These are phyloP conservation scores for Colletotrichum cereale DNA, from an alignment of 2,329 filamentous ascomycete species.

Conservation along the genomic window DNA sequence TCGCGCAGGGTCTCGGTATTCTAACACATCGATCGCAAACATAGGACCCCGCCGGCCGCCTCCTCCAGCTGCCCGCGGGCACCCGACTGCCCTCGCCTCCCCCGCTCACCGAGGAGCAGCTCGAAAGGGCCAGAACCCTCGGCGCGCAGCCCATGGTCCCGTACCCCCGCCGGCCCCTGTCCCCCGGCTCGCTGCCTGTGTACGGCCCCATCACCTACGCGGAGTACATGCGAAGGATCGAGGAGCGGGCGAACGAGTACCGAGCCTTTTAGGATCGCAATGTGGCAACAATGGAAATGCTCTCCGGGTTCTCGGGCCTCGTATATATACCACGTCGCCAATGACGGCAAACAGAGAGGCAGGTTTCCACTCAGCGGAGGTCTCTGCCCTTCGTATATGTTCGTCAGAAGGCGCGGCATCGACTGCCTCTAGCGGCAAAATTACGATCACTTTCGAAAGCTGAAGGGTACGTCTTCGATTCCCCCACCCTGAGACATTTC, in stretches of 20 bases:
- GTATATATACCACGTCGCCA: neutral
- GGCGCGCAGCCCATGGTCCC: neutral
- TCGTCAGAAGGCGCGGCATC: too few relatives aligned
- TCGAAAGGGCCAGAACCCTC: constrained; percentile 12
- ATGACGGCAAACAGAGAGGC: too few relatives aligned
- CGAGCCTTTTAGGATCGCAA: neutral
- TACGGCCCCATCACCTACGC: constrained; percentile 25
- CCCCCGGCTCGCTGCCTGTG: constrained; percentile 9
- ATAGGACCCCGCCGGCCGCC: constrained; percentile 35
- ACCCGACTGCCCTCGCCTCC: constrained; percentile 20
- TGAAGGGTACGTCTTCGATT: neutral
- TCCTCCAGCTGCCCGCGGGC: constrained; percentile 24
- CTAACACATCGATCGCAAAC: neutral
- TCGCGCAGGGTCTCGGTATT: neutral
- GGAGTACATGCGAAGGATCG: constrained; percentile 16
- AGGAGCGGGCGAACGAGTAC: constrained; percentile 6
- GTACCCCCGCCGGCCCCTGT: constrained; percentile 28
- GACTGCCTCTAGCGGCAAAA: neutral
- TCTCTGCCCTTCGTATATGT: neutral
- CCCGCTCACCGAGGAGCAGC: constrained; percentile 28
- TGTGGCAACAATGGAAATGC: too few relatives aligned
- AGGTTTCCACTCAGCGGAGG: neutral
- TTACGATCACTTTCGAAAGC: neutral
- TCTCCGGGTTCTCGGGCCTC: neutral
- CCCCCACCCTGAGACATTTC: neutral